Base-by-base conservation (phyloP, 805 yeast genomes). In the Maudiozyma turicensis region DNA sequence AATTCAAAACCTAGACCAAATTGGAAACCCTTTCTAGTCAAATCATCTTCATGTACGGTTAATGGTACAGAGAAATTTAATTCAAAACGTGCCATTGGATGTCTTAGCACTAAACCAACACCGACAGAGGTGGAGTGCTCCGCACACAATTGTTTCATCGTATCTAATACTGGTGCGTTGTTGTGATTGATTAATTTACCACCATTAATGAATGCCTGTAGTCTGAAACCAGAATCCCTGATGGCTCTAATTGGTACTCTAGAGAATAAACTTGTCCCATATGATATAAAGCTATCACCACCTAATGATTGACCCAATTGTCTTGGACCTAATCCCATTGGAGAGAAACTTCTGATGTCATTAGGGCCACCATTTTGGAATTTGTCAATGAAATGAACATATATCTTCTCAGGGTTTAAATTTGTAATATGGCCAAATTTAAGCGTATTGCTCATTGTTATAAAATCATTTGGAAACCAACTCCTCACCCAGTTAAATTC, bases 351-450 rank as follows among this genome's bases (percentile, higher is more conserved):
- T 50, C 84, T 72, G 31, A 88, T 78, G 48, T 82, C 84, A 48
- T 80, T 75, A 11, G 81, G 77, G 0, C 96, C 96, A 14, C 96
- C 95, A 43, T 86, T 71, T 59, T 82, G 86, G 63, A 90, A 91
- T 54, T 86, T 76, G 64, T 91, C 99, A 60, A 82, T 75, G 32
- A 82, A 60, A 58, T 85, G 90, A 1, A 74, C 52, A 9, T 63
- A 82, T 60, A 48, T 66, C 48, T 52, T 58, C 51, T 47, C 55
- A 9, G 54, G 46, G 26, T 57, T 57, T 29, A 74, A 60, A 48
- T 77, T 70, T 50, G 70, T 66, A 31, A 86, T 69, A 48, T 72
- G 71, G 5, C 95, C 96, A 39, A 76, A 68, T 43, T 74, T 75
- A 5, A 73, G 58, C 1, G 77, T 67, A 1, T 76, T 54, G 45